Conservation (phyloP, 768 basidiomycete genomes). For the Leucosporidium scottii region DNA sequence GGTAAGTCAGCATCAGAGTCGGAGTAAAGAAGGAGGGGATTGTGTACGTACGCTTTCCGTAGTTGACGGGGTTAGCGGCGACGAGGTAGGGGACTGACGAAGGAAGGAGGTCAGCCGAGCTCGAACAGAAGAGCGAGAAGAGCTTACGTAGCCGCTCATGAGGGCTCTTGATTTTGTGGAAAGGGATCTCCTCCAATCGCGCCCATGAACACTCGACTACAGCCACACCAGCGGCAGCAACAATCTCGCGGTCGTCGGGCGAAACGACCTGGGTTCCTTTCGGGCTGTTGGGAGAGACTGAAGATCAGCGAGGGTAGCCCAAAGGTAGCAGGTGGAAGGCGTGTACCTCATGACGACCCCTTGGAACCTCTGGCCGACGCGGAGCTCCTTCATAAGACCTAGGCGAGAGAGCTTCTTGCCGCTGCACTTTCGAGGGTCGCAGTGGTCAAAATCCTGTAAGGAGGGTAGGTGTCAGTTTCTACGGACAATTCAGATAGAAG, state of each 20-base stretch:
- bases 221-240: conserved; percentile 68
- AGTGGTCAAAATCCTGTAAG: conserved; percentile 87
- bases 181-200: conserved; percentile 86
- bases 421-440: conserved; percentile 77
- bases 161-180: conserved; percentile 83
- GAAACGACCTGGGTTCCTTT: conserved; percentile 71
- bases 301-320: not conserved
- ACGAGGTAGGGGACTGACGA: conserved; percentile 81
- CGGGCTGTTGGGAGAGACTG: conserved; percentile 51
- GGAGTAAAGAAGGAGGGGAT: no score
- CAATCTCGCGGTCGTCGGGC: conserved; percentile 74
- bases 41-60: conserved; percentile 60
- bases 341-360: conserved; percentile 91
- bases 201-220: conserved; percentile 99
- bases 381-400: conserved; percentile 73
- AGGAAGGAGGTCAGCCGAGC: not conserved
- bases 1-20: no score
- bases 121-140: not conserved
- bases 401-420: conserved; percentile 86
- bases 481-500: not conserved
- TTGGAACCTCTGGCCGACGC: conserved; percentile 75
- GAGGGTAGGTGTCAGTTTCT: not conserved
- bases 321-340: not conserved
- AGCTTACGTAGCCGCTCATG: conserved; percentile 79
- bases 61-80: conserved; percentile 95